These are phyloP conservation scores for Umbelopsis isabellina DNA, from an alignment of 192 early-diverging fungal species.

Conservation along the genomic window DNA sequence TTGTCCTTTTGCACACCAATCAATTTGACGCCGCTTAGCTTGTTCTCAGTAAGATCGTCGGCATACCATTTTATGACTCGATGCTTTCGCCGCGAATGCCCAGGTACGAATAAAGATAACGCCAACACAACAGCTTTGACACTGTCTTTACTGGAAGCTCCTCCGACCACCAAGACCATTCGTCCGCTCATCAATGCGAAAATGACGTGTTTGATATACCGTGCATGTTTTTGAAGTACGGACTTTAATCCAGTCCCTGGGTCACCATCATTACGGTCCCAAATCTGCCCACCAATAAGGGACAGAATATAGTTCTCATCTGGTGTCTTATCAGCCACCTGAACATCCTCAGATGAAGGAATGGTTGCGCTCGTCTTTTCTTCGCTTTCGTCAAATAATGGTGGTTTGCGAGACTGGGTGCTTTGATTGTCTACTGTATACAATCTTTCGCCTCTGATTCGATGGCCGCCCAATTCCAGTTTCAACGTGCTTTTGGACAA, in stretches of 20 bases:
- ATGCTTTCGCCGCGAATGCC: conserved; percentile 25
- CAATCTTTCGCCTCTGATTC: conserved; percentile 12
- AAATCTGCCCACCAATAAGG: conserved; percentile 6
- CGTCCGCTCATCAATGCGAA: conserved; percentile 41
- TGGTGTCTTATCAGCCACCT: not conserved
- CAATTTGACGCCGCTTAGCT: conserved; percentile 28
- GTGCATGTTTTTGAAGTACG: conserved; percentile 18
- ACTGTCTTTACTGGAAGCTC: conserved; percentile 13
- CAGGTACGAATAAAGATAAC: conserved; percentile 38
- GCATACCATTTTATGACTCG: conserved; percentile 34
- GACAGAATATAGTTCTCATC: conserved; percentile 9
- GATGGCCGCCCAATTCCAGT: not conserved
- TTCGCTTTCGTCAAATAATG: not conserved
- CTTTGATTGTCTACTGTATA: not conserved
- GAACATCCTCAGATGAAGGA: not conserved
- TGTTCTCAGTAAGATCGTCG: conserved; percentile 19
- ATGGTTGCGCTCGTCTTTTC: conserved; percentile 8
- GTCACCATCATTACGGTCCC: conserved; percentile 9
- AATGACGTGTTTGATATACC: conserved; percentile 38
- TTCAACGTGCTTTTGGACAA: not conserved
- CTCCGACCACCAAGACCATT: conserved; percentile 32
- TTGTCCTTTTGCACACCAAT: conserved; percentile 30
- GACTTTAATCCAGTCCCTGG: conserved; percentile 8
- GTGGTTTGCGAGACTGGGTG: not conserved
- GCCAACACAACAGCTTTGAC: conserved; percentile 31